Evolutionary conservation across 352 stramenopile species (phyloP).

Genomic region (Globisporangium spiculum): DNA sequence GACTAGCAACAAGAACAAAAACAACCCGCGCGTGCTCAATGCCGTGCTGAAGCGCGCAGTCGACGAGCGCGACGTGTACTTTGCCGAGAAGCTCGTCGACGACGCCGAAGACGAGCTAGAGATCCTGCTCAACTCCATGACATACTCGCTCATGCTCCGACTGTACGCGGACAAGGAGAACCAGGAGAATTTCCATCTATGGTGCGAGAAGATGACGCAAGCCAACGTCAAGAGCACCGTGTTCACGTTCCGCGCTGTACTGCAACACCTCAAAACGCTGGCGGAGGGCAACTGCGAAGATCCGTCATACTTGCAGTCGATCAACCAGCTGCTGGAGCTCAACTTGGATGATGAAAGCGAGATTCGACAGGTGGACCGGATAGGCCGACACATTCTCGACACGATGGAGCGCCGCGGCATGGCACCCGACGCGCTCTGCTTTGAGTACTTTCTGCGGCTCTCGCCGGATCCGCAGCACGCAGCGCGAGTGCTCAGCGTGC

Average conservation of each 20-base stretch:
- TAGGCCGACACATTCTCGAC: conserved; percentile 32
- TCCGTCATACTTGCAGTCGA: conserved; percentile 23
- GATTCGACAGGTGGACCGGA: conserved; percentile 13
- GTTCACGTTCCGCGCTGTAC: conserved; percentile 53
- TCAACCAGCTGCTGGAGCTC: conserved; percentile 29
- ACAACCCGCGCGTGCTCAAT: conserved; percentile 49
- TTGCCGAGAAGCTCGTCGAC: conserved; percentile 54
- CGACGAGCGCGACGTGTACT: conserved; percentile 38
- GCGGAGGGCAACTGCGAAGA: conserved; percentile 15
- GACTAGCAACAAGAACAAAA: conserved; percentile 19
- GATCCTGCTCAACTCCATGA: conserved; percentile 64
- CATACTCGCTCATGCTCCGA: conserved; percentile 67
- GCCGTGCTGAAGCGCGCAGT: conserved; percentile 57
- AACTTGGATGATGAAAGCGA: conserved; percentile 10
- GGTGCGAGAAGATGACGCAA: conserved; percentile 45
- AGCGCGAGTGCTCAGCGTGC: conserved; percentile 29
- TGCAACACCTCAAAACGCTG: conserved; percentile 43
- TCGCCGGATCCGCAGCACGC: conserved; percentile 33
- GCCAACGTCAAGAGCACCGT: conserved; percentile 39
- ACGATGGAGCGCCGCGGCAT: conserved; percentile 31
- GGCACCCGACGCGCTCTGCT: conserved; percentile 35
- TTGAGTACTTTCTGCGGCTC: conserved; percentile 44
- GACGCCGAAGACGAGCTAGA: conserved; percentile 35
- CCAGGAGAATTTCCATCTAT: conserved; percentile 41
- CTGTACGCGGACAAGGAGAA: conserved; percentile 51